These are phyloP conservation scores for Pezicula radicicola DNA, from an alignment of 2,329 filamentous ascomycete species.

Conservation along the genomic window DNA sequence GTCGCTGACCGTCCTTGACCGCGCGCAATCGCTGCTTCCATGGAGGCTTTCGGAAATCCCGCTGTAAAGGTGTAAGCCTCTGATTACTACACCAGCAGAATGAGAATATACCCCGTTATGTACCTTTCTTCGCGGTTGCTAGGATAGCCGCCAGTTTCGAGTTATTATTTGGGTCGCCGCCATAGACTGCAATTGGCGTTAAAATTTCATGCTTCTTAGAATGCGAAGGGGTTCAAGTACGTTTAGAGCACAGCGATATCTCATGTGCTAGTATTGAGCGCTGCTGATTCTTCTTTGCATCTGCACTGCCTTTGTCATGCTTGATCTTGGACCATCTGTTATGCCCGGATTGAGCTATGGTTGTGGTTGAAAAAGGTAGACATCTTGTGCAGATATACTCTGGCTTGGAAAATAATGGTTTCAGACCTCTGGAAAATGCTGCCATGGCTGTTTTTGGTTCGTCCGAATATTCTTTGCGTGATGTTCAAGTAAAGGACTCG, in stretches of 20 bases:
- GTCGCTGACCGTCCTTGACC: slow-evolving; percentile 79
- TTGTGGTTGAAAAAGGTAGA: slow-evolving; percentile 38
- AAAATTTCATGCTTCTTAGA: slow-evolving; percentile 12
- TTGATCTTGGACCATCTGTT: slow-evolving; percentile 96
- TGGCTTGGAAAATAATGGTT: slow-evolving; percentile 8
- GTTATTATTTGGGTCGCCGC: slow-evolving; percentile 71
- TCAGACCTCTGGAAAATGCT: slow-evolving; percentile 23
- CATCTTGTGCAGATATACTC: slow-evolving; percentile 22
- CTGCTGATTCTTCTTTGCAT: slow-evolving; percentile 72
- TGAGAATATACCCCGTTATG: slow-evolving; percentile 22
- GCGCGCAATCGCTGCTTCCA: slow-evolving; percentile 82
- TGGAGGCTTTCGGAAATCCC: slow-evolving; percentile 78
- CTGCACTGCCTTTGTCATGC: slow-evolving; percentile 87
- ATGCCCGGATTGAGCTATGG: slow-evolving; percentile 61
- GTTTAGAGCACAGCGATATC: slow-evolving; percentile 72
- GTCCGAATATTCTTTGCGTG: background rate
- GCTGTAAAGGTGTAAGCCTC: slow-evolving; percentile 37
- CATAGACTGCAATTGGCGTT: slow-evolving; percentile 56
- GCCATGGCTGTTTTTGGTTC: slow-evolving; percentile 15
- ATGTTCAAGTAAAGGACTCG: background rate
- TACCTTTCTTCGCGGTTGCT: slow-evolving; percentile 74
- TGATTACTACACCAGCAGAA: slow-evolving; percentile 7
- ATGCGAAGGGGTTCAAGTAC: slow-evolving; percentile 39
- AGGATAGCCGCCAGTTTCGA: slow-evolving; percentile 72
- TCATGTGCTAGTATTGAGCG: slow-evolving; percentile 67